phyloP scores from a whole-genome alignment of 345 rosid species.

The Hibiscus mutabilis region DNA sequence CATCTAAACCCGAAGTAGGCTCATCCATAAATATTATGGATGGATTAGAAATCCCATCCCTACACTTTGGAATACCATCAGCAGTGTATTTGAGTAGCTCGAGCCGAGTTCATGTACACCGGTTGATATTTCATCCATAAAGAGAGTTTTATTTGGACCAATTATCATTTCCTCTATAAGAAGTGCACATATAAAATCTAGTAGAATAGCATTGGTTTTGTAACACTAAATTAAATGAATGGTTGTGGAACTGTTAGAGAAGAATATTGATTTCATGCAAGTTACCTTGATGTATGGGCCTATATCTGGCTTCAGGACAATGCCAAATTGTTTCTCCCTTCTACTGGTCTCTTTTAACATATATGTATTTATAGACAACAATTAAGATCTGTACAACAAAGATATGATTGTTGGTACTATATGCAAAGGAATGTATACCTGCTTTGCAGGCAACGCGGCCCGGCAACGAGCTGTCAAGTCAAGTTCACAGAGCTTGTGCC shows the following conservation, averaged over 20 bases:
- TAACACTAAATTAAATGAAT: neutral
- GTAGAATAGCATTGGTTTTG: neutral
- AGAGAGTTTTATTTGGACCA: conserved; percentile 58
- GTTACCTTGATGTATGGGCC: conserved; percentile 48
- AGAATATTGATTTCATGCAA: neutral
- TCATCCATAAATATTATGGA: too few species aligned
- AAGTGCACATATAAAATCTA: conserved; percentile 9
- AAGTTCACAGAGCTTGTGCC: conserved; percentile 16
- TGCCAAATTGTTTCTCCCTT: conserved; percentile 39
- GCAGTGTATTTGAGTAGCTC: conserved; percentile 9
- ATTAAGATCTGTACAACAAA: neutral
- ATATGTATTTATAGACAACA: conserved; percentile 10
- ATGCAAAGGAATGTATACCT: conserved; percentile 13
- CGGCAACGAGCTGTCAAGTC: conserved; percentile 58
- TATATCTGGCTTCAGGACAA: conserved; percentile 39
- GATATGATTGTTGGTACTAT: neutral
- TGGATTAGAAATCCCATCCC: conserved; percentile 32
- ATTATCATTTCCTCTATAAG: conserved; percentile 60
- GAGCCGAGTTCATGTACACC: conserved; percentile 9
- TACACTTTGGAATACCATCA: conserved; percentile 31
- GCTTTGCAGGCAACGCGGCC: conserved; percentile 43
- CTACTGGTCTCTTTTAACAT: conserved; percentile 30
- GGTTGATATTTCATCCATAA: conserved; percentile 75
- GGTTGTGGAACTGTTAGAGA: neutral
- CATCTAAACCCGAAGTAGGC: too few species aligned